These are phyloP conservation scores for Lactarius sanguifluus DNA, from an alignment of 768 basidiomycete species.

Conservation along the genomic window DNA sequence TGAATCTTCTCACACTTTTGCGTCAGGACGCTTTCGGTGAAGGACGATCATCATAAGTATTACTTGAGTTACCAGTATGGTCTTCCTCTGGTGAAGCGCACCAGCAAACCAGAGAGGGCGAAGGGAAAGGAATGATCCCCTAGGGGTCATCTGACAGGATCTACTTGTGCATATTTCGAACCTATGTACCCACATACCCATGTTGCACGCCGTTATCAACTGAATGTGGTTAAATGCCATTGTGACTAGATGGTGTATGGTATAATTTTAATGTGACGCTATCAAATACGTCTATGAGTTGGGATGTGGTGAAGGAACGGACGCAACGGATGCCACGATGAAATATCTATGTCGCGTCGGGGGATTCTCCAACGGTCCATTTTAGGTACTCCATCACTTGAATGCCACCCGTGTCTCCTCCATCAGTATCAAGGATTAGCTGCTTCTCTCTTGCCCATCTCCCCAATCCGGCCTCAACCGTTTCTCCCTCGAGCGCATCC, in stretches of 20 bases:
- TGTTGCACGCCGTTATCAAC: neutral
- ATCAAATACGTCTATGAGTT: neutral
- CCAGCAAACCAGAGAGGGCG: slow-evolving; percentile 3
- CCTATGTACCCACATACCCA: neutral
- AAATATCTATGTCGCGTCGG: neutral
- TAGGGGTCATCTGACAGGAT: neutral
- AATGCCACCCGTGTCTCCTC: slow-evolving; percentile 19
- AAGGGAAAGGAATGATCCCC: slow-evolving; percentile 2
- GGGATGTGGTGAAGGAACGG: neutral
- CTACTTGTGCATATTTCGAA: neutral
- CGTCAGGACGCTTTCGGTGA: slow-evolving; percentile 55
- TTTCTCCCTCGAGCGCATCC: slow-evolving; percentile 23
- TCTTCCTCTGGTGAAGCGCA: slow-evolving; percentile 41
- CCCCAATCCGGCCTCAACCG: slow-evolving; percentile 23
- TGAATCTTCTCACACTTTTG: slow-evolving; percentile 5
- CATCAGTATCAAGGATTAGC: slow-evolving; percentile 22
- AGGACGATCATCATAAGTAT: slow-evolving; percentile 56
- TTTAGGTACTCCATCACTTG: slow-evolving; percentile 26
- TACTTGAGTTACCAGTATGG: slow-evolving; percentile 43
- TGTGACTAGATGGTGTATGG: slow-evolving; percentile 1
- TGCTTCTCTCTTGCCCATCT: slow-evolving; percentile 26
- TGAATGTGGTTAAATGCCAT: neutral
- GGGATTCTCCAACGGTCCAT: slow-evolving; percentile 27
- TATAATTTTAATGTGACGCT: neutral
- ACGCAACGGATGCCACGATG: neutral